These are phyloP conservation scores for Musa troglodytarum DNA, from an alignment of 176 grass and related monocot species.

Conservation along the genomic window DNA sequence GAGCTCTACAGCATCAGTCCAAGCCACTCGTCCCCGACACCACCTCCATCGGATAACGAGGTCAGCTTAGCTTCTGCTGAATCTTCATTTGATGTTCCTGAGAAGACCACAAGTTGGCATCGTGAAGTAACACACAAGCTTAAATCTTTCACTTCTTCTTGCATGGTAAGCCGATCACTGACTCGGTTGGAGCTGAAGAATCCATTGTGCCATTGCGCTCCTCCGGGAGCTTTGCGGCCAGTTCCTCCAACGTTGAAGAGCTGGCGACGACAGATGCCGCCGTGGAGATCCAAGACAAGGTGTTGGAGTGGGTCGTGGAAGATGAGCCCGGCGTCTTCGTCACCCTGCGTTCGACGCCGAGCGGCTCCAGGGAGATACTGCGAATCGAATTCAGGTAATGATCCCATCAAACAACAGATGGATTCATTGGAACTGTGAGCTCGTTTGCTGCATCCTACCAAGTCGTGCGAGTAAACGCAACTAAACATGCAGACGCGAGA, in stretches of 20 bases:
- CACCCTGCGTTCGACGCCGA: constrained; percentile 17
- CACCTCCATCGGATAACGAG: neutral
- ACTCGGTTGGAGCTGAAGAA: neutral
- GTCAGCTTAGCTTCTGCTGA: neutral
- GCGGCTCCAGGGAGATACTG: constrained; percentile 21
- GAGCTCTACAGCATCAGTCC: constrained; percentile 10
- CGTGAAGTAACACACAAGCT: no score
- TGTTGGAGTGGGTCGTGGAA: constrained; percentile 32
- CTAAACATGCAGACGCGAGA: constrained; percentile 20
- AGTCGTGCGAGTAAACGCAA: neutral
- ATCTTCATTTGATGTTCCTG: neutral
- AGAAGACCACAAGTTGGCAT: no score
- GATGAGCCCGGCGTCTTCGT: constrained; percentile 28
- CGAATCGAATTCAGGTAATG: constrained; percentile 26
- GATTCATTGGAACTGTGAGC: neutral
- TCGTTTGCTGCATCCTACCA: neutral
- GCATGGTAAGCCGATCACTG: neutral
- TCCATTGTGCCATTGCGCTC: neutral
- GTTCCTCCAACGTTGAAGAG: neutral
- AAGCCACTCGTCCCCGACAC: neutral
- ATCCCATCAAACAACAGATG: neutral
- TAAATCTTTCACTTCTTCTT: neutral
- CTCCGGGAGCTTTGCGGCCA: neutral
- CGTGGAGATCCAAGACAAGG: neutral
- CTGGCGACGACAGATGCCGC: neutral